A percentile compares a stretch with the other conserved stretches of the same genome.
Evolutionary conservation across 768 basidiomycete genomes (phyloP).

Genomic region (Phylloporus rhodoxanthus): DNA sequence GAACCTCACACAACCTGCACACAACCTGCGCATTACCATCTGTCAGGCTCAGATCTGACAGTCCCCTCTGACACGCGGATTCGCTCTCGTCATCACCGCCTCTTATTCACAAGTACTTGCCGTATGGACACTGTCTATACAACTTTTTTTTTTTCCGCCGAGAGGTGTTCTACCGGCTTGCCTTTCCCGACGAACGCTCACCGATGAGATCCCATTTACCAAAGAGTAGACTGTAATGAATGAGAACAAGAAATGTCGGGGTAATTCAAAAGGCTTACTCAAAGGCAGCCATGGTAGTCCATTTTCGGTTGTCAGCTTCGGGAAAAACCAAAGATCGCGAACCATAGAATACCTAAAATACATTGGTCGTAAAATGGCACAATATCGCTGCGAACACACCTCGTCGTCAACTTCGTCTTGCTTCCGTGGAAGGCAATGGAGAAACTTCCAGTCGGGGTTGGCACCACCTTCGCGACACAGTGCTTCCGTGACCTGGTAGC

Average conservation of each 20-base stretch:
- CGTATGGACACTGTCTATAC: neutral
- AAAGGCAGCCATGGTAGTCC: conserved; percentile 92
- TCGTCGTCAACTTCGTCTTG: conserved; percentile 92
- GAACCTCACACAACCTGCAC: no score
- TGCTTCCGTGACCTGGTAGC: conserved; percentile 91
- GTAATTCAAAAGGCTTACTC: conserved; percentile 50
- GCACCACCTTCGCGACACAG: conserved; percentile 79
- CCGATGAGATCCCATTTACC: conserved; percentile 41
- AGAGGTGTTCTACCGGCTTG: neutral
- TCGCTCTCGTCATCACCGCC: no score
- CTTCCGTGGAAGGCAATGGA: conserved; percentile 95
- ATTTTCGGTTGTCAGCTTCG: conserved; percentile 94
- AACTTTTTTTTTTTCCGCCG: neutral
- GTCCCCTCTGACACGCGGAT: no score
- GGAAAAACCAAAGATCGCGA: conserved; percentile 87
- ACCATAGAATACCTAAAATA: conserved; percentile 80
- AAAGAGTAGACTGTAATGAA: conserved; percentile 30
- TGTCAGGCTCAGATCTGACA: no score
- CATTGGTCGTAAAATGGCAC: neutral
- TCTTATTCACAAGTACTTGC: no score
- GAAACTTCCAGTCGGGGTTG: conserved; percentile 84
- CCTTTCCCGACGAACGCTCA: conserved; percentile 15
- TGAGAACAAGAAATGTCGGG: conserved; percentile 2
- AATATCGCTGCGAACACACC: conserved; percentile 34
- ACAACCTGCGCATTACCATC: no score